Evolutionary conservation across 1,284 basidiomycete genomes (phyloP), one percentile per base, ranked within the genome.

Genomic region (Heliocybe sulcata): DNA sequence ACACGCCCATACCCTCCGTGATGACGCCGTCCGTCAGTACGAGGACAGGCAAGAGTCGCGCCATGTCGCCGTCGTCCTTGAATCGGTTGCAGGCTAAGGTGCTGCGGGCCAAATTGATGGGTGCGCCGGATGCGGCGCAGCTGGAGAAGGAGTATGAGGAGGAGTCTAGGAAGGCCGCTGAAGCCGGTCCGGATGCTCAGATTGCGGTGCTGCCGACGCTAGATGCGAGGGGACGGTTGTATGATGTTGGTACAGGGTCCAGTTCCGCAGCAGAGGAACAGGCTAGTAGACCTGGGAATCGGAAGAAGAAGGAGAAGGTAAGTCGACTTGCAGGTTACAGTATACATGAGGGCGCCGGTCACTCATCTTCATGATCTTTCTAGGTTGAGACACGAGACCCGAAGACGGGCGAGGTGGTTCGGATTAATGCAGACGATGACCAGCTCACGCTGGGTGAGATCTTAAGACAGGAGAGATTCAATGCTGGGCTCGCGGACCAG

Each of bases 81-180:
- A 99, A 99, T 71, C 90, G 87, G 64, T 73, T 99, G 1, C 95
- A 98, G 69, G 97, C 96, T 6, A 89, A 89, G 61, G 94, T 97
- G 1, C 72, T 99, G 16, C 85, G 93, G 19, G 94, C 96, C 9
- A 96, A 92, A 68, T 77, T 99, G 25, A 90, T 90, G 79, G 81
- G 77, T 20, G 76, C 83, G 14, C 77, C 89, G 0, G 80, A 93
- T 63, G 89, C 90, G 3, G 79, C 80, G 27, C 74, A 77, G 26
- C 72, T 98, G 45, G 91, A 97, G 68, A 77, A 78, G 55, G 85
- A 96, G 69, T 98, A 96, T 60, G 92, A 98, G 55, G 71, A 69
- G 20, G 82, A 83, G 64, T 61, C 82, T 29, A 72, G 71, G 10
- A 79, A 75, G 45, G 78, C 81, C 2, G 71, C 67, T 8, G 67